Evolutionary conservation across 148 eudicot species (phyloP), one percentile per base, ranked within the genome.

Genomic region (Vaccinium corymbosum): DNA sequence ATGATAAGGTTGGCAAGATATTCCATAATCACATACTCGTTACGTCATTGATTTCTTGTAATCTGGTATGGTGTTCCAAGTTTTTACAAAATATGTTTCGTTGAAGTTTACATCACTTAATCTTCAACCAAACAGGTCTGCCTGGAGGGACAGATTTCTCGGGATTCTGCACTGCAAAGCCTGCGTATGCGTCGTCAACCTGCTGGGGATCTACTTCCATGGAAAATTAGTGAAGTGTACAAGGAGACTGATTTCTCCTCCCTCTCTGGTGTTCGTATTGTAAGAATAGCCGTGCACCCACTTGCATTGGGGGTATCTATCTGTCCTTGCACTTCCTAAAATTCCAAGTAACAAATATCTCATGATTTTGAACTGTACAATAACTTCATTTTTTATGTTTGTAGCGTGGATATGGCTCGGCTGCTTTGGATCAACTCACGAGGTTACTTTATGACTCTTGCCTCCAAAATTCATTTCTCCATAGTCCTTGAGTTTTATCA

Each of bases 351-450:
- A 14, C 3, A 42, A 66, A 17, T 46, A 38, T 12, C 46, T 75
- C 53, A 48, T 11, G 27, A 15, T 20, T 38, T 1, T 48, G 11
- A 49, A 75, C 12, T 0, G 35, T 66, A 25, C 72, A 19, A 48
- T 75, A n/a, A 48, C 4, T 84, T 42, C 70, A 73, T 17, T 83
- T 48, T 52, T 61, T 35, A 56, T 49, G 70, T 32, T 81, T 56
- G 80, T 91, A 96, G 98, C 91, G 84, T 88, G 98, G 98, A 81
- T 96, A 96, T 91, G 98, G 98, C 55, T 92, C 98, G 19, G 87
- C 88, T 81, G 98, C 98, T 17, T 92, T 96, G 61, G 94, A 94
- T 85, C 92, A 89, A 50, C 86, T 94, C 85, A 75, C 92, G 78
- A 94, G 98, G 98, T 93, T 38, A 79, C 14, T 29, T 19, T 59